Conservation (phyloP, 306 rosid genomes). For the Medicago ruthenica region DNA sequence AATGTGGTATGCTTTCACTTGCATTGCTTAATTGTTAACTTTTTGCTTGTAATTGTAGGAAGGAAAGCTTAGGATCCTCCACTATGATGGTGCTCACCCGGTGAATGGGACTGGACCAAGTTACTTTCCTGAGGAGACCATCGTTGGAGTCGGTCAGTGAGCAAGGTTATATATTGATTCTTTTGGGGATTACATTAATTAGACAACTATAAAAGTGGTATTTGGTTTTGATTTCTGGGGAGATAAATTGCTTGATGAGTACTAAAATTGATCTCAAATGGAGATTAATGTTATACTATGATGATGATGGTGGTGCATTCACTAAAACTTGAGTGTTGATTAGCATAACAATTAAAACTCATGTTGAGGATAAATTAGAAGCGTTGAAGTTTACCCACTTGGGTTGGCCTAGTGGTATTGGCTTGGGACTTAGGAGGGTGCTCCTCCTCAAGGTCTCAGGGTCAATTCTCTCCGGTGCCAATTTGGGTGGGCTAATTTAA, state of each 20-base stretch:
- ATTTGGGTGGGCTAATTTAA: no score
- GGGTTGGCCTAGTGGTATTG: no score
- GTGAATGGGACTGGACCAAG: conserved; percentile 52
- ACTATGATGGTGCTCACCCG: conserved; percentile 49
- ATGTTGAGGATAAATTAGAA: background rate
- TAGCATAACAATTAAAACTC: background rate
- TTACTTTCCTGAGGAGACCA: conserved; percentile 59
- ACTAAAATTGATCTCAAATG: conserved; percentile 19
- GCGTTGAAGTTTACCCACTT: background rate
- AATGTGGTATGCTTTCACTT: conserved; percentile 47
- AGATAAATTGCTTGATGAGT: conserved; percentile 19
- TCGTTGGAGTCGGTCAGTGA: conserved; percentile 52
- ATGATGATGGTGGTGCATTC: conserved; percentile 8
- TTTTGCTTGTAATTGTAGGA: conserved; percentile 65
- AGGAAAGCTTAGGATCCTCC: conserved; percentile 86
- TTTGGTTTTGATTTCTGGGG: conserved; percentile 35
- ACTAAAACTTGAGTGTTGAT: background rate
- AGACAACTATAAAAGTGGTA: conserved; percentile 9
- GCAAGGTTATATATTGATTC: conserved; percentile 47
- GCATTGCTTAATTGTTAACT: conserved; percentile 21
- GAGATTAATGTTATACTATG: conserved; percentile 29
- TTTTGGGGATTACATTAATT: conserved; percentile 21
- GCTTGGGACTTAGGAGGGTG: no score
- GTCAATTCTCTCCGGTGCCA: no score
- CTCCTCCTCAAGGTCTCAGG: no score